A percentile compares a stretch with the other conserved stretches of the same genome.
Evolutionary conservation across 805 yeast species (phyloP).

Genomic region (Candida michaelii): DNA sequence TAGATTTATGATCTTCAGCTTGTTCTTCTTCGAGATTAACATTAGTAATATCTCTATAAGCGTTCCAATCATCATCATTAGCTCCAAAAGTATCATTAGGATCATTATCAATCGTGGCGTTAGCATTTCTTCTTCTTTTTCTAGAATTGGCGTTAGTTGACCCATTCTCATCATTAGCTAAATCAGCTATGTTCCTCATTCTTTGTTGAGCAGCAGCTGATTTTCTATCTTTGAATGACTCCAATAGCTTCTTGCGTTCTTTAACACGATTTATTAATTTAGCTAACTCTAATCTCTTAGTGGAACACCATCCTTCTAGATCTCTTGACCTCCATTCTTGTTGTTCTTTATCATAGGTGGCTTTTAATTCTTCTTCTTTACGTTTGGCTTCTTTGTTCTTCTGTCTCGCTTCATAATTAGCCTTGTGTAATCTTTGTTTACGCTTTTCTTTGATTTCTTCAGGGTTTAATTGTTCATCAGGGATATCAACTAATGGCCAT

Average conservation of each 20-base stretch:
- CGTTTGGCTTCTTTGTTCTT: conserved; percentile 78
- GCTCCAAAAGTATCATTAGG: conserved; percentile 95
- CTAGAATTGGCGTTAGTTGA: conserved; percentile 48
- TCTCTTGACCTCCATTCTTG: conserved; percentile 75
- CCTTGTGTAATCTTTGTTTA: conserved; percentile 76
- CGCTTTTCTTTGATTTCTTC: conserved; percentile 86
- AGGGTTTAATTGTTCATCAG: conserved; percentile 79
- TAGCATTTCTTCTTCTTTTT: conserved; percentile 44
- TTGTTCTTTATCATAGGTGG: conserved; percentile 64
- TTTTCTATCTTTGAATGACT: conserved; percentile 82
- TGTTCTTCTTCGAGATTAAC: conserved; percentile 77
- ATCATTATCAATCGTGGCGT: conserved; percentile 79
- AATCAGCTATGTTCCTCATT: conserved; percentile 85
- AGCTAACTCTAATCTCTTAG: conserved; percentile 62
- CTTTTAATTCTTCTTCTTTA: conserved; percentile 57
- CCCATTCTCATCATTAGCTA: conserved; percentile 70
- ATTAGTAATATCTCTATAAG: conserved; percentile 78
- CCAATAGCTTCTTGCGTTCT: conserved; percentile 67
- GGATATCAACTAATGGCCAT: conserved; percentile 72
- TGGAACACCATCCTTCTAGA: conserved; percentile 74
- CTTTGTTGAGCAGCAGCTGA: conserved; percentile 89
- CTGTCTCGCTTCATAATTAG: conserved; percentile 85
- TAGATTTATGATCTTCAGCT: conserved; percentile 65
- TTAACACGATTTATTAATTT: conserved; percentile 59
- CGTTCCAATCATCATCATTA: conserved; percentile 92